Evolutionary conservation across 106 monocot genomes (phyloP).

Genomic region (Acanthochlamys bracteata): DNA sequence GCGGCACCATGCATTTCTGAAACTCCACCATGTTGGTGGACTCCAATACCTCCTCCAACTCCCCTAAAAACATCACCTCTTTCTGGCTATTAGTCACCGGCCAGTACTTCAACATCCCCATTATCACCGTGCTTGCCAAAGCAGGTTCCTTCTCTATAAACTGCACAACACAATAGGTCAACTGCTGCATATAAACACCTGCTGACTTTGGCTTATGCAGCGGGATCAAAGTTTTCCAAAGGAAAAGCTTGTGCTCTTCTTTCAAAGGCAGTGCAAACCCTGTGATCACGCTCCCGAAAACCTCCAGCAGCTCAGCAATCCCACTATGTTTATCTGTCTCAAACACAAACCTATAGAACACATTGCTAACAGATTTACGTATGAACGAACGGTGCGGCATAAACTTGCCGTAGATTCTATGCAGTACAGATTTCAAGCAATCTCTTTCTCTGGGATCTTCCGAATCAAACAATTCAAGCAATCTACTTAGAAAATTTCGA

Average conservation of each 20-base stretch:
- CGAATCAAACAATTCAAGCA: conserved; percentile 49
- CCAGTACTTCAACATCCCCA: conserved; percentile 54
- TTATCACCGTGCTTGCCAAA: conserved; percentile 35
- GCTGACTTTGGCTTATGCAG: conserved; percentile 40
- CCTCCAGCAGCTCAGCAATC: conserved; percentile 46
- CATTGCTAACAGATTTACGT: conserved; percentile 44
- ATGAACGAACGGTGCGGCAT: conserved; percentile 49
- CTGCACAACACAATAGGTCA: conserved; percentile 43
- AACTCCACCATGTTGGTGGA: conserved; percentile 29
- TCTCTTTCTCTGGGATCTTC: conserved; percentile 60
- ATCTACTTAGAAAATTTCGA: conserved; percentile 23
- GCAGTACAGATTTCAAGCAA: conserved; percentile 40
- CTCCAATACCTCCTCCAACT: conserved; percentile 50
- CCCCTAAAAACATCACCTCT: conserved; percentile 49
- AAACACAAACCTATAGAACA: conserved; percentile 44
- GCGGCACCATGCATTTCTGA: conserved; percentile 45
- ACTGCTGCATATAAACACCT: conserved; percentile 35
- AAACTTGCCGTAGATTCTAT: conserved; percentile 54
- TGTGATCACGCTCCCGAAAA: conserved; percentile 47
- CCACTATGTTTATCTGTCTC: conserved; percentile 49
- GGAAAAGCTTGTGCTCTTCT: conserved; percentile 54
- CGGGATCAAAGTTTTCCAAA: conserved; percentile 36
- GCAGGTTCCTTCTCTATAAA: conserved; percentile 51
- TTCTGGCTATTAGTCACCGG: conserved; percentile 53
- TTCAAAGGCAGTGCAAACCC: conserved; percentile 57